Percentiles rank a stretch among this genome's conserved stretches.
These are phyloP conservation scores for Aureobasidium namibiae DNA, from an alignment of 2,329 filamentous ascomycete genomes.

Conservation along the genomic window DNA sequence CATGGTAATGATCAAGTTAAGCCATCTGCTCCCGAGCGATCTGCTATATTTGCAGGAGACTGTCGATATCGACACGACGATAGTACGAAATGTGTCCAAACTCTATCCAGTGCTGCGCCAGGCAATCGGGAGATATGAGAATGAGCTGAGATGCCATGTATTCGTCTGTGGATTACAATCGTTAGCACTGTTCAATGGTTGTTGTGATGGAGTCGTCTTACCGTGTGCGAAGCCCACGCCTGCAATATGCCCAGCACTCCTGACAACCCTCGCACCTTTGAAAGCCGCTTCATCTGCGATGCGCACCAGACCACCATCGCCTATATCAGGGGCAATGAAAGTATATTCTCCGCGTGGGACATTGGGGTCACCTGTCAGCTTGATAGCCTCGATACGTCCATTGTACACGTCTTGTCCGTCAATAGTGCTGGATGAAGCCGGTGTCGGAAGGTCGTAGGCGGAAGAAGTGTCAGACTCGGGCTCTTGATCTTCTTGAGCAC, in stretches of 20 bases:
- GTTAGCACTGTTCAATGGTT: background rate
- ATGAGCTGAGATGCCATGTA: constrained; percentile 71
- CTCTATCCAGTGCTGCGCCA: constrained; percentile 75
- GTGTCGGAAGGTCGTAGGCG: background rate
- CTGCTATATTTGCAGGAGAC: background rate
- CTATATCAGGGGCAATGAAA: constrained; percentile 73
- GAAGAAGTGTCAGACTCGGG: background rate
- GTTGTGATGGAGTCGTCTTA: constrained; percentile 36
- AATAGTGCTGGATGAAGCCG: background rate
- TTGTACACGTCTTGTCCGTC: constrained; percentile 38
- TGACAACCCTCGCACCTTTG: constrained; percentile 64
- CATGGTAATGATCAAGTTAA: no score
- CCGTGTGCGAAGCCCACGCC: constrained; percentile 61
- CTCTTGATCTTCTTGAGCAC: constrained; percentile 13
- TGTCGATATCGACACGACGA: constrained; percentile 38
- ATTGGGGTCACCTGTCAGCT: constrained; percentile 85
- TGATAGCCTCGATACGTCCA: constrained; percentile 72
- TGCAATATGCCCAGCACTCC: constrained; percentile 70
- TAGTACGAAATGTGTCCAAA: constrained; percentile 44
- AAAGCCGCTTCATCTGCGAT: constrained; percentile 61
- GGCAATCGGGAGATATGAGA: constrained; percentile 63
- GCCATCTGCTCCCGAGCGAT: background rate
- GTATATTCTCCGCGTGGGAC: constrained; percentile 79
- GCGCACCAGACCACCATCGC: constrained; percentile 54
- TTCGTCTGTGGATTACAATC: constrained; percentile 44